Percentiles rank a stretch among this genome's conserved stretches.
Evolutionary conservation across 2,329 filamentous ascomycete genomes (phyloP).

Genomic region (Cercospora sp.): DNA sequence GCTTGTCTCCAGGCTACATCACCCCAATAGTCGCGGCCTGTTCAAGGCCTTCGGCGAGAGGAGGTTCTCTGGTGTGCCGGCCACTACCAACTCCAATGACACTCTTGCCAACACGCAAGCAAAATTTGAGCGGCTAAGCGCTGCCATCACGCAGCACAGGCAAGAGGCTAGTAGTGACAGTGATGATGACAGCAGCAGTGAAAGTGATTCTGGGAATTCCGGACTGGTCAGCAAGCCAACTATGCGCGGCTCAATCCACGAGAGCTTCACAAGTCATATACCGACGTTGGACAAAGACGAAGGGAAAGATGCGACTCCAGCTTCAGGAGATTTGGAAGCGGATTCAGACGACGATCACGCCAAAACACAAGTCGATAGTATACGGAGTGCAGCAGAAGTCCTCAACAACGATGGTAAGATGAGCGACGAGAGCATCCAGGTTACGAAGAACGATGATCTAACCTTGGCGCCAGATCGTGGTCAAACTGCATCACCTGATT

Average conservation of each 20-base stretch:
- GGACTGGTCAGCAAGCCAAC: not conserved
- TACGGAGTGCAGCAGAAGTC: not conserved
- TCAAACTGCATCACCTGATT: not conserved
- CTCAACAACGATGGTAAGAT: not conserved
- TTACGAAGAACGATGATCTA: not conserved
- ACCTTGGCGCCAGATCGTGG: not conserved
- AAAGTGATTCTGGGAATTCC: slow-evolving; percentile 9
- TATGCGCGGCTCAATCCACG: slow-evolving; percentile 17
- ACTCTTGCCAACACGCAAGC: slow-evolving; percentile 8
- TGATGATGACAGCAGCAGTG: slow-evolving; percentile 12
- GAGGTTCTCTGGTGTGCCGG: not conserved
- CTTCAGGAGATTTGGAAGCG: not conserved
- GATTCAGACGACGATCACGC: not conserved
- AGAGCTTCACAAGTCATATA: slow-evolving; percentile 16
- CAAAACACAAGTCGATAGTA: not conserved
- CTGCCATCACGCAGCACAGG: not conserved
- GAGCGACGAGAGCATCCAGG: not conserved
- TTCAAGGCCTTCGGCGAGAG: not conserved
- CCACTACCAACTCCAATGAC: not conserved
- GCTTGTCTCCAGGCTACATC: not conserved
- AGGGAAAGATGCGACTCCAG: not conserved
- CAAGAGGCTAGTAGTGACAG: not conserved
- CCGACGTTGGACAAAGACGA: not conserved
- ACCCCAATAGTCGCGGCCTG: not conserved
- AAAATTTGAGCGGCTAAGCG: slow-evolving; percentile 5